Base-by-base conservation (phyloP, 108 stramenopile genomes). In the Cyclotella cryptica region DNA sequence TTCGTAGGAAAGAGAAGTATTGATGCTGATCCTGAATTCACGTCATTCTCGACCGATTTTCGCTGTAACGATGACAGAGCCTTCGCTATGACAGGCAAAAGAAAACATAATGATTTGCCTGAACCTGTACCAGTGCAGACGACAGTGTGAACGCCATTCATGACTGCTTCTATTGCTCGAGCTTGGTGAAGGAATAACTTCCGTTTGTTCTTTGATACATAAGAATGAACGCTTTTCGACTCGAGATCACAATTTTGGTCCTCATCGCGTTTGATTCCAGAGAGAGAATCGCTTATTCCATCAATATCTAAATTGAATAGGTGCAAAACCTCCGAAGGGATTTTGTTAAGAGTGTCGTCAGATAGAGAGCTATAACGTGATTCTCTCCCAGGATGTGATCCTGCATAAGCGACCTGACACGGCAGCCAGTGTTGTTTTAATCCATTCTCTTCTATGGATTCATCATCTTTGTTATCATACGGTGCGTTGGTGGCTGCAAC, bases 1-100 rank as follows among this genome's bases (percentile, higher is more conserved):
- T 99, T 99, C 27, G 98, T 99, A 0, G 98, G 98, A 73, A 98
- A 99, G 13, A 99, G 66, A 21, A 97, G 81, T 21, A 99, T 71
- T 19, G 77, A 72, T 60, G 78, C 24, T 17, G 61, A 45, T 41
- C 42, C 74, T 42, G 28, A 21, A 45, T 40, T 44, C 52, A 72
- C 26, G 3, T 17, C 39, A 27, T 80, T 69, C n/a, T 69, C 54
- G 22, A 4, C 18, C 35, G 47, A 35, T 45, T 47, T 24, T 21
- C 60, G 45, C 57, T 82, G 62, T 30, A 72, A 29, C 2, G 81
- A 81, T 61, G 60, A n/a, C 43, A 93, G 53, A 3, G 91, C 90
- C 11, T 82, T 72, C 13, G 91, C 75, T 66, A 97, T 54, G 24
- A 93, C 92, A 2, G 96, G 97, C 9, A 97, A 51, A 44, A 89